Percentiles rank a stretch among this genome's conserved stretches.
Conservation (phyloP, 2,329 filamentous ascomycete species). For the Beauveria brongniartii region DNA sequence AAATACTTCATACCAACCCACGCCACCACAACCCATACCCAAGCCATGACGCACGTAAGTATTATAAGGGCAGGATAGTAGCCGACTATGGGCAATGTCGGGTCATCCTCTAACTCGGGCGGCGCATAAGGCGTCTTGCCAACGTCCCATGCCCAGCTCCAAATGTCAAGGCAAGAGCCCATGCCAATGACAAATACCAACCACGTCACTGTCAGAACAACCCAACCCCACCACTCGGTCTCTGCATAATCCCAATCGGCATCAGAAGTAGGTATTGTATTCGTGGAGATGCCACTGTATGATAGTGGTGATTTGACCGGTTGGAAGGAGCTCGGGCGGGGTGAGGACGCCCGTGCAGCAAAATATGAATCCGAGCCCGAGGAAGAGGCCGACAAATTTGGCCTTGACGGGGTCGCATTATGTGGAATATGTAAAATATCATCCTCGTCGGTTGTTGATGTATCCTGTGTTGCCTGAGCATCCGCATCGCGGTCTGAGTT, state of each 20-base stretch:
- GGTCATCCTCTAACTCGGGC: constrained; percentile 90
- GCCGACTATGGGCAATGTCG: constrained; percentile 87
- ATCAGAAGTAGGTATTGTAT: constrained; percentile 39
- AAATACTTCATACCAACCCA: constrained; percentile 99
- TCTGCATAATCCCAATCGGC: constrained; percentile 81
- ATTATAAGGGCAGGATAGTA: constrained; percentile 96
- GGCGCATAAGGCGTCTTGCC: constrained; percentile 93
- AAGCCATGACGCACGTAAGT: constrained; percentile 89
- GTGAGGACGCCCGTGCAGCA: constrained; percentile 29
- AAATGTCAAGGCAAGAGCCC: constrained; percentile 88
- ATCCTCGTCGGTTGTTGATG: constrained; percentile 70
- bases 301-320: constrained; percentile 54
- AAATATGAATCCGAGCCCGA: constrained; percentile 60
- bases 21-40: constrained; percentile 96
- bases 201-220: constrained; percentile 86
- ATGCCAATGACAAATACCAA: constrained; percentile 93
- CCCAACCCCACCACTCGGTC: constrained; percentile 98
- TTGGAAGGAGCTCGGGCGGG: constrained; percentile 40
- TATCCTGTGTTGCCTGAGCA: constrained; percentile 35
- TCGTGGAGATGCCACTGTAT: constrained; percentile 42
- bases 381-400: constrained; percentile 34
- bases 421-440: constrained; percentile 60
- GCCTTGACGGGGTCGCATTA: constrained; percentile 35
- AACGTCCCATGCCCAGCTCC: constrained; percentile 99
- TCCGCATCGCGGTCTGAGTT: constrained; percentile 12